Conservation (phyloP, 805 yeast species). For the Ogataea neopini region DNA sequence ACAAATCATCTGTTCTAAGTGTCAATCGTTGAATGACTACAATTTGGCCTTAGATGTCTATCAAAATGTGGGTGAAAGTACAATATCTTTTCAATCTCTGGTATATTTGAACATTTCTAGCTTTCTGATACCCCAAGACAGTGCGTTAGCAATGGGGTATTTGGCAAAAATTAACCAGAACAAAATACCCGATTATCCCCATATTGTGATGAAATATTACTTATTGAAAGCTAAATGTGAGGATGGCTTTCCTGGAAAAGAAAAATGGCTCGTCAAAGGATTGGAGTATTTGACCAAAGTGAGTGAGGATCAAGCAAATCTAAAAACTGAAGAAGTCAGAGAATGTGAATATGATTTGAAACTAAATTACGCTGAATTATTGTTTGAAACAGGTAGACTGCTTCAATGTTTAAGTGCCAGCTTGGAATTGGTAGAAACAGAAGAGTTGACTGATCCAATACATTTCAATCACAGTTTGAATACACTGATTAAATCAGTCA, state of each 20-base stretch:
- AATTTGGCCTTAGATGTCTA: conserved; percentile 10
- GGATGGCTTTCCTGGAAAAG: conserved; percentile 12
- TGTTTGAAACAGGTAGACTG: conserved; percentile 4
- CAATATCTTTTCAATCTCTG: conserved; percentile 12
- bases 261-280: conserved; percentile 16
- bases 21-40: conserved; percentile 6
- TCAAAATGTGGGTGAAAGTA: conserved; percentile 15
- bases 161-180: conserved; percentile 19
- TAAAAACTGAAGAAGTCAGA: neutral
- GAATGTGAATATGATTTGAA: conserved; percentile 10
- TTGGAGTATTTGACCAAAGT: conserved; percentile 9
- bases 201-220: conserved; percentile 12
- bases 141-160: conserved; percentile 4
- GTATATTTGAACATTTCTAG: conserved; percentile 16
- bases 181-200: conserved; percentile 15
- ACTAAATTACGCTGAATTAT: conserved; percentile 3
- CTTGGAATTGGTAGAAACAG: conserved; percentile 6
- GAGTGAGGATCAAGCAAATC: neutral
- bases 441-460: neutral
- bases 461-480: conserved; percentile 3
- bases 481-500: conserved; percentile 5
- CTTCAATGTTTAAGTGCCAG: conserved; percentile 3
- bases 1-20: conserved; percentile 10
- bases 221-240: conserved; percentile 12
- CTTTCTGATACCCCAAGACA: conserved; percentile 4